These are phyloP conservation scores for Talaromyces sp. DNA, from an alignment of 2,329 filamentous ascomycete species.

Conservation along the genomic window DNA sequence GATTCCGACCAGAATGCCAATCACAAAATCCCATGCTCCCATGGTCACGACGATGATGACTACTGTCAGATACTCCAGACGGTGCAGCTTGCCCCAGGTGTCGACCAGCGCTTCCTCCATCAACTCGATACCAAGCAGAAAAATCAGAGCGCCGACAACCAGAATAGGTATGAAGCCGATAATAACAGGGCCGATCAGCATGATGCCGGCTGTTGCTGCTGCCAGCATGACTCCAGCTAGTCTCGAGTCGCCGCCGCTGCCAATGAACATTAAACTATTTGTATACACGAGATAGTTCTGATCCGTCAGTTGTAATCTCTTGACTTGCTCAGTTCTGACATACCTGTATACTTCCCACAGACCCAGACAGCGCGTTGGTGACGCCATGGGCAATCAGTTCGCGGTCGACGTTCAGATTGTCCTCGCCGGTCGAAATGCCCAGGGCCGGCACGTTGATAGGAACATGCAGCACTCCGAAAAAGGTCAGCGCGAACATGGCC, in stretches of 20 bases:
- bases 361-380: conserved; percentile 85
- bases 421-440: conserved; percentile 83
- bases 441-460: conserved; percentile 96
- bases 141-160: conserved; percentile 94
- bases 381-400: conserved; percentile 89
- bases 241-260: conserved; percentile 80
- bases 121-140: conserved; percentile 87
- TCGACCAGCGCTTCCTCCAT: conserved; percentile 82
- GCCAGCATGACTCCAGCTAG: conserved; percentile 83
- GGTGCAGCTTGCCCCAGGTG: conserved; percentile 80
- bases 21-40: conserved; percentile 94
- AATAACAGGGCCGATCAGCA: conserved; percentile 77
- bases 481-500: conserved; percentile 93
- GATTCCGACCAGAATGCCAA: conserved; percentile 88
- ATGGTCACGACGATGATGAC: conserved; percentile 88
- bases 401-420: conserved; percentile 83
- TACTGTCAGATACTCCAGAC: conserved; percentile 84
- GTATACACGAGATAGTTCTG: conserved; percentile 97
- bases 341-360: conserved; percentile 74
- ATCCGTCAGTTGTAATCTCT: neutral
- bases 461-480: conserved; percentile 94
- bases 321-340: neutral
- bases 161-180: conserved; percentile 95
- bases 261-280: conserved; percentile 95
- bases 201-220: conserved; percentile 68